Evolutionary conservation across 306 rosid species (phyloP).

Genomic region (barrel medic (Medicago truncatula)): DNA sequence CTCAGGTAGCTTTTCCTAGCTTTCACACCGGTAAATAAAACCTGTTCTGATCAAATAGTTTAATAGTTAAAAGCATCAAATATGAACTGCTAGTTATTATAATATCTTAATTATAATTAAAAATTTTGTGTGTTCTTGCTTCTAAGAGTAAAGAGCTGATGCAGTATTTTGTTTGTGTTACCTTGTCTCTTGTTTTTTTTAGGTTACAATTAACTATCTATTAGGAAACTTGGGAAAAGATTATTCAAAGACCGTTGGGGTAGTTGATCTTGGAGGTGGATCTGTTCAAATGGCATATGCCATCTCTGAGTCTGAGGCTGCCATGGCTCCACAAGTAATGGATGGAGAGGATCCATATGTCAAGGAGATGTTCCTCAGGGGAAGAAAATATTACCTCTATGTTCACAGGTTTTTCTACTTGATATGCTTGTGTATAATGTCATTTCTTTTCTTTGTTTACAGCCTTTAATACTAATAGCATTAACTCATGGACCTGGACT

Average conservation of each 20-base stretch:
- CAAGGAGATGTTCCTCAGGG: slow-evolving; percentile 83
- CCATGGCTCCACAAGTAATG: slow-evolving; percentile 63
- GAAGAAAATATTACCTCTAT: slow-evolving; percentile 78
- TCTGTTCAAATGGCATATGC: slow-evolving; percentile 99
- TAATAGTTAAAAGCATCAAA: slow-evolving; percentile 27
- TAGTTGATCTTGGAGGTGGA: slow-evolving; percentile 99
- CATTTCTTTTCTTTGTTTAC: not conserved
- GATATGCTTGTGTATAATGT: slow-evolving; percentile 35
- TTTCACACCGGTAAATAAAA: slow-evolving; percentile 11
- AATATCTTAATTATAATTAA: slow-evolving; percentile 1
- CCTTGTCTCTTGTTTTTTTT: slow-evolving; percentile 42
- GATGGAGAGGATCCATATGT: slow-evolving; percentile 72
- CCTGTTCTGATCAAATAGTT: slow-evolving; percentile 8
- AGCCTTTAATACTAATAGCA: not conserved
- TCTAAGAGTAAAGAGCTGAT: slow-evolving; percentile 22
- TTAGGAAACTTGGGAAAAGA: slow-evolving; percentile 90
- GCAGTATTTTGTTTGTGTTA: slow-evolving; percentile 38
- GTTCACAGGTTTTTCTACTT: slow-evolving; percentile 85
- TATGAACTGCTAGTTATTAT: slow-evolving; percentile 17
- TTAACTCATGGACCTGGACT: slow-evolving; percentile 1
- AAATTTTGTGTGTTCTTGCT: slow-evolving; percentile 33
- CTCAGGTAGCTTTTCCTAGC: slow-evolving; percentile 15
- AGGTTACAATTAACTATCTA: slow-evolving; percentile 96
- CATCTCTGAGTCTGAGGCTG: slow-evolving; percentile 79
- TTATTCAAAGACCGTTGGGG: slow-evolving; percentile 85